These are phyloP conservation scores for Chaetomium sp. DNA, from an alignment of 2,329 filamentous ascomycete species.

Conservation along the genomic window DNA sequence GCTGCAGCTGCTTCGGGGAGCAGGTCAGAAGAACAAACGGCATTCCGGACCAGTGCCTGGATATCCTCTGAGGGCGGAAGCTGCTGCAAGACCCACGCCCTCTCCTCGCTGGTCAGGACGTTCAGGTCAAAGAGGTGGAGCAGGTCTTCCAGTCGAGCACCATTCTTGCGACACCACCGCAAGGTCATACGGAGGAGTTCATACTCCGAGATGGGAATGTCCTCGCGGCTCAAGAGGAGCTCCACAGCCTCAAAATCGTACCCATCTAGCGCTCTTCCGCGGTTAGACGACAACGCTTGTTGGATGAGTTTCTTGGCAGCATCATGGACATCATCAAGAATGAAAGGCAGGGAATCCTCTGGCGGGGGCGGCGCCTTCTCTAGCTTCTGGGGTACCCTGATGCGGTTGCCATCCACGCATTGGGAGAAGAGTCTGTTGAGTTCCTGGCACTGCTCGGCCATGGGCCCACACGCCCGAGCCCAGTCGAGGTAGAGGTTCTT, in stretches of 20 bases:
- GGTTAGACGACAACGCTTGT: not conserved
- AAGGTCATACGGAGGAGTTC: constrained; percentile 41
- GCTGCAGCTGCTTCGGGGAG: constrained; percentile 38
- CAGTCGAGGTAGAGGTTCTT: constrained; percentile 49
- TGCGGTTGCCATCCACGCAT: constrained; percentile 47
- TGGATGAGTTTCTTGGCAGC: constrained; percentile 32
- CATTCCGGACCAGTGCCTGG: constrained; percentile 42
- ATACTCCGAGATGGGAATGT: constrained; percentile 44
- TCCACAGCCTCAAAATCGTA: constrained; percentile 38
- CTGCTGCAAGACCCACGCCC: constrained; percentile 42
- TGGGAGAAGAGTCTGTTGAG: constrained; percentile 46
- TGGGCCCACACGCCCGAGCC: constrained; percentile 42
- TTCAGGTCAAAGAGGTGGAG: constrained; percentile 41
- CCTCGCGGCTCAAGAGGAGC: constrained; percentile 40
- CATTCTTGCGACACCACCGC: constrained; percentile 41
- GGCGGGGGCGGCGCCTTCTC: constrained; percentile 37
- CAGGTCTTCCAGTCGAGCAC: constrained; percentile 36
- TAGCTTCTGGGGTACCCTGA: constrained; percentile 42
- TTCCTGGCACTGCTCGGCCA: constrained; percentile 45
- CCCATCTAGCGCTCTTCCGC: constrained; percentile 20
- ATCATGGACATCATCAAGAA: constrained; percentile 44
- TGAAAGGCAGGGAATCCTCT: constrained; percentile 36
- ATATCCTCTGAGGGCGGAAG: constrained; percentile 37
- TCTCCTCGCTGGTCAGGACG: constrained; percentile 40
- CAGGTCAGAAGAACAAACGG: constrained; percentile 42